Base-by-base conservation (phyloP, 345 rosid species). In the Theobroma cacao region DNA sequence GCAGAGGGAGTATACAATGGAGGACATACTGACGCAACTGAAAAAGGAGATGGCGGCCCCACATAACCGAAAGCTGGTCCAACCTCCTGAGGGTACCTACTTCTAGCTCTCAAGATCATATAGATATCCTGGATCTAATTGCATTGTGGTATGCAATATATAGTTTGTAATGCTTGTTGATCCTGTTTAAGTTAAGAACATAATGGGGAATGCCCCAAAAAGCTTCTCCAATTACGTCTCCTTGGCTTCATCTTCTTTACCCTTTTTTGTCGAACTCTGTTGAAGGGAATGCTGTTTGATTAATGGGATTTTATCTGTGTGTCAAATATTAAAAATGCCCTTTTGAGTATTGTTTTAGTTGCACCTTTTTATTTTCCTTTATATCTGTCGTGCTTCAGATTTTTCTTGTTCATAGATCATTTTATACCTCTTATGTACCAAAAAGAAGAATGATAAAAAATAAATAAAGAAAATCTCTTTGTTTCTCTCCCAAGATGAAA, bases 21-120 rank as follows among this genome's bases (percentile, higher is more conserved):
- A 92, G 85, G 92, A 92, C 77, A 84, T 92, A 83, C 83, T 92
- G 61, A 81, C 87, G 0, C 94, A 92, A 78, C 90, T 92, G 85
- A 92, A 90, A 80, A 92, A 92, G 82, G 97, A 92, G 79, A 92
- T 92, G 97, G 87, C 91, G 28, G 81, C 91, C 2, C 86, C 93
- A 22, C 91, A 92, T 67, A 92, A 88, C 84, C 87, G 93, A 76
- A 91, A 91, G 90, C 89, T 91, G 83, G 95, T 91, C 80, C 95
- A 91, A 82, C 97, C 97, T 80, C 91, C 90, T 0, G 97, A 92
- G 87, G 97, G 97, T 72, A 85, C 93, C 84, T 92, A 88, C 88
- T 92, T 90, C 91, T 91, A 90, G 89, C 79, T 75, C 50, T 64
- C 70, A 50, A 80, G 76, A 70, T 59, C 75, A 66, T 75, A 81